A percentile compares a stretch with the other conserved stretches of the same genome.
Evolutionary conservation across 1,284 basidiomycete genomes (phyloP).

Genomic region (Cutaneotrichosporon daszewskae): DNA sequence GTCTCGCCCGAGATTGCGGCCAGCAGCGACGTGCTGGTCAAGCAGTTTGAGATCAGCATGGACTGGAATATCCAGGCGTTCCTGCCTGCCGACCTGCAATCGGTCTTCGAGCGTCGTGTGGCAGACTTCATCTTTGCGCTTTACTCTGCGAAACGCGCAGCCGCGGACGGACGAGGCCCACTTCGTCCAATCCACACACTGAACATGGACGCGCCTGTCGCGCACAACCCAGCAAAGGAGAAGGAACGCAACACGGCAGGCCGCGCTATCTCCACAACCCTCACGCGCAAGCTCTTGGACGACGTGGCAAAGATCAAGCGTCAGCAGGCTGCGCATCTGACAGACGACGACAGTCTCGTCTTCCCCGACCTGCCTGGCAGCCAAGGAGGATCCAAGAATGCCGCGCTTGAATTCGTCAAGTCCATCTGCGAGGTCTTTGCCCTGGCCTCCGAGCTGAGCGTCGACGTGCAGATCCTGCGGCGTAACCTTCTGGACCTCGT

Average conservation of each 20-base stretch:
- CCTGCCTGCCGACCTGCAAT: constrained; percentile 76
- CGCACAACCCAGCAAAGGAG: constrained; percentile 61
- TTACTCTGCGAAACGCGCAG: constrained; percentile 66
- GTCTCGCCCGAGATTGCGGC: constrained; percentile 56
- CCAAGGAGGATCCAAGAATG: constrained; percentile 50
- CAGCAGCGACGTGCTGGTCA: constrained; percentile 22
- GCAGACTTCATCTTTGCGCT: constrained; percentile 83
- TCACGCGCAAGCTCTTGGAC: constrained; percentile 77
- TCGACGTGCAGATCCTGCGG: constrained; percentile 83
- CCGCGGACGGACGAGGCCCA: constrained; percentile 59
- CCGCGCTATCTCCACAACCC: constrained; percentile 69
- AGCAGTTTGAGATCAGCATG: constrained; percentile 62
- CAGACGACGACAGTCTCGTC: constrained; percentile 55
- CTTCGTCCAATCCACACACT: constrained; percentile 66
- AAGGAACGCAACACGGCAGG: constrained; percentile 64
- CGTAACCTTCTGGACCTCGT: constrained; percentile 86
- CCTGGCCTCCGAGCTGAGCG: constrained; percentile 68
- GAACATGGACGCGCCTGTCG: constrained; percentile 38
- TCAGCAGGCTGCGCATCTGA: constrained; percentile 57
- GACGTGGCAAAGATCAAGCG: constrained; percentile 64
- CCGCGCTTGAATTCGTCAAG: constrained; percentile 86
- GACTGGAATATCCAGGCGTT: constrained; percentile 92
- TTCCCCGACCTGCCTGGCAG: constrained; percentile 83
- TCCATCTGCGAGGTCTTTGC: constrained; percentile 74
- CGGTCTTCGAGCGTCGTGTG: constrained; percentile 67